Percentiles rank a stretch among this genome's conserved stretches.
These are phyloP conservation scores for Citrus maxima DNA, from an alignment of 345 rosid genomes.

Conservation along the genomic window DNA sequence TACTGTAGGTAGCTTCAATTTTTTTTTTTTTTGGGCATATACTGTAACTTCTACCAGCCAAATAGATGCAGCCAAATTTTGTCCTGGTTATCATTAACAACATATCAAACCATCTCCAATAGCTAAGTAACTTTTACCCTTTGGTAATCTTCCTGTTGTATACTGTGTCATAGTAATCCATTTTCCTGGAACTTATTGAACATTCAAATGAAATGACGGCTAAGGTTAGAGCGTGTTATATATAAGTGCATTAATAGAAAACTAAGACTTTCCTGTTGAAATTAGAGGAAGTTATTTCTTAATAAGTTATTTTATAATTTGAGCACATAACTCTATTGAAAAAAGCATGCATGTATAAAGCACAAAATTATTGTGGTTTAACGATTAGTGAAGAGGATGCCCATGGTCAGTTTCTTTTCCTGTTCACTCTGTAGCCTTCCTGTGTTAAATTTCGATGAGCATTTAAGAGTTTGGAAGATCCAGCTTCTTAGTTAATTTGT, in stretches of 20 bases:
- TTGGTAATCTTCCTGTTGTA: not conserved
- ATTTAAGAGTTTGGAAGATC: not conserved
- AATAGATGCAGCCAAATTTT: not conserved
- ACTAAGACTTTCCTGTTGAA: not conserved
- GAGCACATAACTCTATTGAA: not conserved
- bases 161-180: not conserved
- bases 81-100: not conserved
- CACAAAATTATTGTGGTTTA: not conserved
- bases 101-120: not conserved
- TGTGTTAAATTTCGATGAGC: not conserved
- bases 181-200: not conserved
- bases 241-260: not conserved
- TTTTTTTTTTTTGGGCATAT: too few relatives aligned
- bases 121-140: not conserved
- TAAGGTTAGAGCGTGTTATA: too few relatives aligned
- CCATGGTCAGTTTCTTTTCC: not conserved
- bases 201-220: not conserved
- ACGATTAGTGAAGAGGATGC: not conserved
- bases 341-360: not conserved
- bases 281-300: not conserved
- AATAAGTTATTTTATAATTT: not conserved
- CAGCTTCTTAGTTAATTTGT: not conserved
- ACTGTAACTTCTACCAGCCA: not conserved
- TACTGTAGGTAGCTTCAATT: not conserved
- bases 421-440: not conserved